Percentiles rank a stretch among this genome's conserved stretches.
phyloP scores from a whole-genome alignment of 768 basidiomycete species.

The Russula sp. region DNA sequence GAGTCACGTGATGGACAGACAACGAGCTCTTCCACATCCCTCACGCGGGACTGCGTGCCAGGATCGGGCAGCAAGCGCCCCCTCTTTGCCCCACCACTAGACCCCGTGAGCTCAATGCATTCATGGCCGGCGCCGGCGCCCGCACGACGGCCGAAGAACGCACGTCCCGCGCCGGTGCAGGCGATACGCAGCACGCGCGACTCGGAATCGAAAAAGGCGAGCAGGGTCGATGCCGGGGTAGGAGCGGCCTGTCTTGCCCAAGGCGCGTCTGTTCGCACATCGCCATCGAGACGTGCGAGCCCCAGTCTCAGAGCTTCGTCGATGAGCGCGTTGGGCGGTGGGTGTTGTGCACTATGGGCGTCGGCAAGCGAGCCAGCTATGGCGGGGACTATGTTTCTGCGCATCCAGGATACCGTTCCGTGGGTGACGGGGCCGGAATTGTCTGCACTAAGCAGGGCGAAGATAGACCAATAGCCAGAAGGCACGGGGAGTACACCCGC shows the following conservation, averaged over 20 bases:
- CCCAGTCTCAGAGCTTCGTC: constrained; percentile 2
- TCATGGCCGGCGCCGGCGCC: not conserved
- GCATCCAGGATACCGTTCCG: not conserved
- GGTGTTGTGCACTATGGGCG: not conserved
- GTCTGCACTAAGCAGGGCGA: constrained; percentile 5
- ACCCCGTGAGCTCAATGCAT: not conserved
- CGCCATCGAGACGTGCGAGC: not conserved
- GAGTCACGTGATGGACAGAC: not conserved
- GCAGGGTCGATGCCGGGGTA: not conserved
- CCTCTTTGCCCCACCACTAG: not conserved
- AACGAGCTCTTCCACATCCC: constrained; percentile 6
- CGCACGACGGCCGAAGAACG: constrained; percentile 6
- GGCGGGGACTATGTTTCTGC: not conserved
- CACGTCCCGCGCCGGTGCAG: not conserved
- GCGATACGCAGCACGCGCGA: constrained; percentile 4
- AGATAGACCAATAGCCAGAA: constrained; percentile 9
- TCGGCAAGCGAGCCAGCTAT: constrained; percentile 2
- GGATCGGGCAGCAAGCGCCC: not conserved
- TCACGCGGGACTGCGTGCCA: not conserved
- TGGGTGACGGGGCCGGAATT: not conserved
- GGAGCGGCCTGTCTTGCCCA: not conserved
- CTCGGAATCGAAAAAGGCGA: constrained; percentile 11
- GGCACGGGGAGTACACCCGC: constrained; percentile 10
- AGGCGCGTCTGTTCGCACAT: not conserved
- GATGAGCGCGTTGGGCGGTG: not conserved